Percentiles rank a stretch among this genome's conserved stretches.
phyloP scores from a whole-genome alignment of 768 basidiomycete species.

The Hericium alpestre region DNA sequence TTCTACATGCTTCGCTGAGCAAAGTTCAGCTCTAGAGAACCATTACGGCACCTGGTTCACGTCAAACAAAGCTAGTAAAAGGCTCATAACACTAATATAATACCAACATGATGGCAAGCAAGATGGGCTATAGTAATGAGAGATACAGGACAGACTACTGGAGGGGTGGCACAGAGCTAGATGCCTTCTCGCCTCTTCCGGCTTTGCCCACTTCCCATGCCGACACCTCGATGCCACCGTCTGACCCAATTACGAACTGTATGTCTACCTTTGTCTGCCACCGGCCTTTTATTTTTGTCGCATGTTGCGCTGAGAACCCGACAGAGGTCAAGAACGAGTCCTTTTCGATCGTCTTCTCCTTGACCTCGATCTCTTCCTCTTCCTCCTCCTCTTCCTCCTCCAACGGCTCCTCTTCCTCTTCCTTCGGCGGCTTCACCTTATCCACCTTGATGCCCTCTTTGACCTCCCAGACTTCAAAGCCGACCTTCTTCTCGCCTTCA shows the following conservation, averaged over 20 bases:
- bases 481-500: constrained; percentile 33
- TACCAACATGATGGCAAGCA: too few relatives aligned
- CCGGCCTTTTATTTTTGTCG: constrained; percentile 33
- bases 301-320: constrained; percentile 25
- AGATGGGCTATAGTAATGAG: too few relatives aligned
- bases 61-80: too few relatives aligned
- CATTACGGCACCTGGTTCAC: too few relatives aligned
- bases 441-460: constrained; percentile 57
- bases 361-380: constrained; percentile 51
- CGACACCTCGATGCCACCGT: constrained; percentile 27
- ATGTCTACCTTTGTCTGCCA: constrained; percentile 43
- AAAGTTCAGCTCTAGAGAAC: too few relatives aligned
- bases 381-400: constrained; percentile 49
- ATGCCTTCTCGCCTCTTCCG: constrained; percentile 23
- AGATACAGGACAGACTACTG: not conserved
- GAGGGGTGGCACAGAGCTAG: constrained; percentile 15
- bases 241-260: constrained; percentile 24
- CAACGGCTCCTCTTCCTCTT: constrained; percentile 31
- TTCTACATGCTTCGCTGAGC: too few relatives aligned
- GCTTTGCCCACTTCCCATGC: constrained; percentile 28
- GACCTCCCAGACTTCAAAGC: constrained; percentile 72
- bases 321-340: constrained; percentile 34
- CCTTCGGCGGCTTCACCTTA: constrained; percentile 37
- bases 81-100: too few relatives aligned
- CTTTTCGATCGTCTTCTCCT: constrained; percentile 51